Evolutionary conservation across 768 basidiomycete genomes (phyloP), one percentile per base, ranked within the genome.

Genomic region (Terana coerulea): DNA sequence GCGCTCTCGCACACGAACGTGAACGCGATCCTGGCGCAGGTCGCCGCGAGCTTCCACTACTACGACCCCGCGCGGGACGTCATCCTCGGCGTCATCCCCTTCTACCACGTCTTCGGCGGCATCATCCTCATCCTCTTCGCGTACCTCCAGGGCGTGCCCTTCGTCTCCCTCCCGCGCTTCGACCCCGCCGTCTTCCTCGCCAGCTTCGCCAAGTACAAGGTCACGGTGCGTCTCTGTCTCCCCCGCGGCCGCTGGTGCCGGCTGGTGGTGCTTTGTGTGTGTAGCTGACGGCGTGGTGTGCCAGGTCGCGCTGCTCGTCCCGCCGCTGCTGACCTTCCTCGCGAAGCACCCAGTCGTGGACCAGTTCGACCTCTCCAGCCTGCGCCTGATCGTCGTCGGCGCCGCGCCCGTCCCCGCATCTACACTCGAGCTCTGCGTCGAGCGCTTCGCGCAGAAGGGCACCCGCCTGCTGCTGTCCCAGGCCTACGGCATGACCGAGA

Each of bases 401-500:
- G 93, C 91, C 0, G 93, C 93, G 1, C 91, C 93, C 0, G 69
- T 93, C 2, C 83, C 85, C 0, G 72, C 77, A 1, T 76, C 79
- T 3, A 72, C 93, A 19, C 76, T 79, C 2, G 67, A 73, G 19
- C 69, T 78, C 24, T 79, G 82, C 17, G 59, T 65, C 31, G 51
- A 57, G 15, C 69, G 69, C 39, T 61, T 75, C 22, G 51, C 71
- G 9, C 73, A 69, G 3, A 73, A 70, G 4, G 77, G 77, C 35
- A 65, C 67, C 5, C 58, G 65, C 5, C 58, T 75, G n/a, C 53
- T 51, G 37, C 71, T 85, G 19, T 57, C 69, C 14, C 83, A 87
- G 65, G 86, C 84, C 1, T 91, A 83, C 50, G 87, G 91, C 24
- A 72, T 91, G 21, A 92, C 89, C 0, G 91, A 93, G 67, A 90